Evolutionary conservation across 2,329 filamentous ascomycete species (phyloP).

Genomic region (Calonectria pseudoturangicola): DNA sequence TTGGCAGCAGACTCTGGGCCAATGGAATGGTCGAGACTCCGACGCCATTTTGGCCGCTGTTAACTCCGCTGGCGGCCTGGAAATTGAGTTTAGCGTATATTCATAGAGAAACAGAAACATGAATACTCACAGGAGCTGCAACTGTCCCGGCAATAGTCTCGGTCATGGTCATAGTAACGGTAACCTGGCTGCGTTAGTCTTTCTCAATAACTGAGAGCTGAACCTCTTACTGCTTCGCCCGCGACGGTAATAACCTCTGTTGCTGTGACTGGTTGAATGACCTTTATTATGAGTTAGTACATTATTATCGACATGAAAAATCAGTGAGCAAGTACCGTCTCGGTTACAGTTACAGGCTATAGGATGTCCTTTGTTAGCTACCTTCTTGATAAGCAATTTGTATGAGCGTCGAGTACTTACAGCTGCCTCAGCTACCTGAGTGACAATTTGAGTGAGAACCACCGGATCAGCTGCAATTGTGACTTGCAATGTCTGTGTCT

Average conservation of each 20-base stretch:
- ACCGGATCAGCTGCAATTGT: conserved; percentile 47
- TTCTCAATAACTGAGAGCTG: not conserved
- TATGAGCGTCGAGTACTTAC: conserved; percentile 34
- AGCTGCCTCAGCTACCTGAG: conserved; percentile 43
- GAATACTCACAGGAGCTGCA: conserved; percentile 31
- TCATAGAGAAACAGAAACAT: not conserved
- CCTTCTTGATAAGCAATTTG: too few relatives aligned
- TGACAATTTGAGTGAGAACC: conserved; percentile 43
- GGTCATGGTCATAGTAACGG: conserved; percentile 49
- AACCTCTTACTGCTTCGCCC: conserved; percentile 45
- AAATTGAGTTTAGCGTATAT: not conserved
- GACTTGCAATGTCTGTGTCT: conserved; percentile 46
- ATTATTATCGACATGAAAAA: not conserved
- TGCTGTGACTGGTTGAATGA: conserved; percentile 37
- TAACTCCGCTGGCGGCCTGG: conserved; percentile 18
- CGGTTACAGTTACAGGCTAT: conserved; percentile 45
- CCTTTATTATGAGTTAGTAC: conserved; percentile 23
- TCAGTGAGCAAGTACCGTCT: conserved; percentile 28
- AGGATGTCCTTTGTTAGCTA: conserved; percentile 25
- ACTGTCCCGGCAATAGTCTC: conserved; percentile 44
- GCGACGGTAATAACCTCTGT: conserved; percentile 42
- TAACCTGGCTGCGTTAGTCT: conserved; percentile 40
- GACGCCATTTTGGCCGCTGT: conserved; percentile 47
- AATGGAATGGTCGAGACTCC: conserved; percentile 59
- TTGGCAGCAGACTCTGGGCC: conserved; percentile 51